Conservation (phyloP, 108 stramenopile species). For the Pseudonitzschia pungens region DNA sequence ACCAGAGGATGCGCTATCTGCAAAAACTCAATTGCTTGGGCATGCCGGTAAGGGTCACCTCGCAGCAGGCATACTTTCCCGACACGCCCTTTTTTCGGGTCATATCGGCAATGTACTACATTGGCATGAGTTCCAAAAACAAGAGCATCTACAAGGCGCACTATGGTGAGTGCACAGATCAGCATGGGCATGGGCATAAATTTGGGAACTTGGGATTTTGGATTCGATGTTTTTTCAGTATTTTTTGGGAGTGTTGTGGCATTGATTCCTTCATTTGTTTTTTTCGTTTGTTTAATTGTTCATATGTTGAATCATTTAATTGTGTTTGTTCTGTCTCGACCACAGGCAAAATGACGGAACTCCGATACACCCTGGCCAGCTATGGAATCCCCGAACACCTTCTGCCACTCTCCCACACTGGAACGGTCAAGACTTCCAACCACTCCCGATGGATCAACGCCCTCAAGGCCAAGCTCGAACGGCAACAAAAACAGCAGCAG, state of each 20-base stretch:
- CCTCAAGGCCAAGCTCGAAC: background rate
- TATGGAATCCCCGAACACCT: constrained; percentile 22
- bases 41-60: background rate
- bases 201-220: too few species aligned
- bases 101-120: background rate
- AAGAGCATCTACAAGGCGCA: background rate
- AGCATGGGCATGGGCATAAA: too few species aligned
- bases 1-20: background rate
- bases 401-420: constrained; percentile 16
- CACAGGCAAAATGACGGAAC: constrained; percentile 4
- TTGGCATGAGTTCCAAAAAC: background rate
- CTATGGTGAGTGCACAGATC: background rate
- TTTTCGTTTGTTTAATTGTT: too few species aligned
- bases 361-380: background rate
- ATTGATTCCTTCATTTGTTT: too few species aligned
- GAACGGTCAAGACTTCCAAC: constrained; percentile 15
- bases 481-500: background rate
- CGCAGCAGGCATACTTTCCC: background rate
- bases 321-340: too few species aligned
- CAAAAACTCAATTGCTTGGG: background rate
- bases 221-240: too few species aligned
- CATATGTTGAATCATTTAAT: too few species aligned
- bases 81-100: background rate
- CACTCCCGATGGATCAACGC: constrained; percentile 22
- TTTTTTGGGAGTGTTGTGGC: too few species aligned